Evolutionary conservation across 2,329 filamentous ascomycete genomes (phyloP).

Genomic region (Colletotrichum abscissum): DNA sequence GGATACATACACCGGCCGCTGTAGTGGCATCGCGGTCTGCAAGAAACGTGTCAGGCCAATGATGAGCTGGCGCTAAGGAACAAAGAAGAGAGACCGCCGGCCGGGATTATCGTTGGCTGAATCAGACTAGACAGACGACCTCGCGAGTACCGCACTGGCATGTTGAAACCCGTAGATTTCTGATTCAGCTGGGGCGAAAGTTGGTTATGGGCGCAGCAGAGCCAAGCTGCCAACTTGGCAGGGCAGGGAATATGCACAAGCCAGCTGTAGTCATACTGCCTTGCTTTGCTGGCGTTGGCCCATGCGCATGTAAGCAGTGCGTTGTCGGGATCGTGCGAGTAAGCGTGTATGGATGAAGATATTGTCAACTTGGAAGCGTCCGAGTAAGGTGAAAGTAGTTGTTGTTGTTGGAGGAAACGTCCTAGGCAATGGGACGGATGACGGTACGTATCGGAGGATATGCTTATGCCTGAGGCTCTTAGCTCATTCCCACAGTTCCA

Average conservation of each 20-base stretch:
- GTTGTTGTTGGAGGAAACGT: conserved; percentile 1
- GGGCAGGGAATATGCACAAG: not conserved
- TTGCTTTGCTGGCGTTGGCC: not conserved
- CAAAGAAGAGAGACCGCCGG: conserved; percentile 4
- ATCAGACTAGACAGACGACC: not conserved
- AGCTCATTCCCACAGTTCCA: too few relatives aligned
- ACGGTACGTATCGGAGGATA: not conserved
- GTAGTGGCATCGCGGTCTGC: not conserved
- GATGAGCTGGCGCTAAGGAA: not conserved
- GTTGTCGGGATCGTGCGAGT: not conserved
- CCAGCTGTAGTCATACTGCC: not conserved
- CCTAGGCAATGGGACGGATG: not conserved
- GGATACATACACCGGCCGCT: not conserved
- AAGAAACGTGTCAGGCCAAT: conserved; percentile 10
- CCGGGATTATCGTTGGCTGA: not conserved
- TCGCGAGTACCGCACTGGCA: conserved; percentile 7
- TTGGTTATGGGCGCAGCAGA: not conserved
- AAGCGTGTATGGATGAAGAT: not conserved
- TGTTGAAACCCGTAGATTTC: not conserved
- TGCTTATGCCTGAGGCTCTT: not conserved
- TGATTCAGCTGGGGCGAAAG: not conserved
- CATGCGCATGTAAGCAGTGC: not conserved
- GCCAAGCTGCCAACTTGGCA: not conserved
- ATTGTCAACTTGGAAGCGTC: not conserved
- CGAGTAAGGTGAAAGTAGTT: not conserved